Evolutionary conservation across 768 basidiomycete species (phyloP).

Genomic region (Calocybe indica): DNA sequence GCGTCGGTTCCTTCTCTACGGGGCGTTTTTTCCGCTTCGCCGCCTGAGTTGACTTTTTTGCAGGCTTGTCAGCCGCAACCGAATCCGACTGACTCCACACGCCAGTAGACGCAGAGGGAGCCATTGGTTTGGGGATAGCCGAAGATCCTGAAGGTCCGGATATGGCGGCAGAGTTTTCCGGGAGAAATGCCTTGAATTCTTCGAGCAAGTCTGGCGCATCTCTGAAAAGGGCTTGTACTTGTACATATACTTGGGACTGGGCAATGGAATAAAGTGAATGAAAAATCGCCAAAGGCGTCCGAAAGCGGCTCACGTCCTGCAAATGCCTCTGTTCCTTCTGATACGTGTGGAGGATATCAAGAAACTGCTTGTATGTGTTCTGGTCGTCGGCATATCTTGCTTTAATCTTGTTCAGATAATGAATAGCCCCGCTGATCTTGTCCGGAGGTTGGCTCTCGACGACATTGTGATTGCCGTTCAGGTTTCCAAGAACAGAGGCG

Average conservation of each 20-base stretch:
- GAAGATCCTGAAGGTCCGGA: constrained; percentile 34
- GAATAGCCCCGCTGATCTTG: constrained; percentile 92
- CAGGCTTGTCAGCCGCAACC: constrained; percentile 30
- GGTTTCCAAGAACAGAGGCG: constrained; percentile 59
- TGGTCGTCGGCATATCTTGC: constrained; percentile 81
- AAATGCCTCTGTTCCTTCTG: constrained; percentile 76
- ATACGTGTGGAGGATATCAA: constrained; percentile 85
- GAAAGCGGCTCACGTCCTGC: constrained; percentile 53
- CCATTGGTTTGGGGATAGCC: constrained; percentile 44
- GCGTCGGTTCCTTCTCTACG: constrained; percentile 64
- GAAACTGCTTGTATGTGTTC: constrained; percentile 88
- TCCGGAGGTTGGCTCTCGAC: constrained; percentile 48
- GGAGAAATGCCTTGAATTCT: constrained; percentile 80
- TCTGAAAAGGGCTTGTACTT: constrained; percentile 77
- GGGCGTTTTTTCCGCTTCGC: constrained; percentile 57
- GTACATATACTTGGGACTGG: constrained; percentile 71
- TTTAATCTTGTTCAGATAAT: constrained; percentile 99
- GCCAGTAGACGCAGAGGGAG: constrained; percentile 36
- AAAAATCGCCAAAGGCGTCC: constrained; percentile 4
- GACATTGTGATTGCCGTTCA: constrained; percentile 44
- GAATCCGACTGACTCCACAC: constrained; percentile 15
- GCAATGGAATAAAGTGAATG: constrained; percentile 3
- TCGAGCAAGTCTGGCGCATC: constrained; percentile 73
- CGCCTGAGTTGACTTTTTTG: constrained; percentile 39
- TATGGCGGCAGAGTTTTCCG: constrained; percentile 46